Base-by-base conservation (phyloP, 1,284 basidiomycete species). In the Trametes pubescens region DNA sequence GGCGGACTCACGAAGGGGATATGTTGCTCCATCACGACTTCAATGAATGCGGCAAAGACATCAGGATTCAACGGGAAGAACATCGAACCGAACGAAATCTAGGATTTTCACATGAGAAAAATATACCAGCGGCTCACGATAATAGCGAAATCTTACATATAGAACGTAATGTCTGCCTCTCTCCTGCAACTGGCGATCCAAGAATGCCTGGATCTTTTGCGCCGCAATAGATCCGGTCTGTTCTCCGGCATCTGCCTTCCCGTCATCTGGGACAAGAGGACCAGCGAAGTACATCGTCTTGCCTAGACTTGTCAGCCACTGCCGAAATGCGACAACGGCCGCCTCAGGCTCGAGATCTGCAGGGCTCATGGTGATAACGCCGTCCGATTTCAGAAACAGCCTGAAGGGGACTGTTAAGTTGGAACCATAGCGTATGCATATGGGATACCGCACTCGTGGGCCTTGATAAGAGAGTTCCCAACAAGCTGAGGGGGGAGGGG, bases 1-100 rank as follows among this genome's bases (percentile, higher is more conserved):
- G n/a, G n/a, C n/a, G n/a, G 0, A 53, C 68, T 44, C 29, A 70
- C 68, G 49, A 69, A 69, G 34, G 66, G 66, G 1, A 67, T 65
- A n/a, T 57, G 53, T 18, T 48, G 29, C 32, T 70, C 69, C 61
- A 68, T 68, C 10, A 68, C 56, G 0, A 65, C 66, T 18, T 66
- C 66, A 0, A 70, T 32, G 46, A 70, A 55, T 0, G 65, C 62
- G 58, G 64, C 67, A 8, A 70, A n/a, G 35, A 61, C 62, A 24
- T 66, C 55, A 3, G 69, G 64, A 9, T 56, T 58, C 18, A 38
- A 32, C 0, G 69, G 66, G 64, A 66, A 70, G 51, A 62, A 66
- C 18, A 70, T 32, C 2, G 66, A 65, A 1, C 69, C 69, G 16
- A 70, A 65, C 1, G 66, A 70, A 43, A 68, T 63, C 66, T 70